Evolutionary conservation across 441 rosid species (phyloP).

Genomic region (Codiaeum variegatum): DNA sequence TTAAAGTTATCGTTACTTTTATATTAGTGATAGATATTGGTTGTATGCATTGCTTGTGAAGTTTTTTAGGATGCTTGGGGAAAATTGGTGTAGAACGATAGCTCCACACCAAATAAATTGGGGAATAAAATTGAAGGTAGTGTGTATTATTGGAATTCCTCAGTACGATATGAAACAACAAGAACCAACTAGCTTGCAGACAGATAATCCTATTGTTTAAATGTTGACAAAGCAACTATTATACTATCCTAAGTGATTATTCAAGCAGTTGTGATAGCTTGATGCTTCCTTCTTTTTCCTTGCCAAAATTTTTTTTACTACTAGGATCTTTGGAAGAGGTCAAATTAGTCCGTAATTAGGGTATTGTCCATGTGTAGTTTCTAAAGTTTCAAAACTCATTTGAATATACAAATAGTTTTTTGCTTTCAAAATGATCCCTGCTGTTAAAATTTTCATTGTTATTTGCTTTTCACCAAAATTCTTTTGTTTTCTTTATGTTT

Average conservation of each 20-base stretch:
- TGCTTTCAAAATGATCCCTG: too few relatives aligned
- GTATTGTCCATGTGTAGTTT: too few relatives aligned
- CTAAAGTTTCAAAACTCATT: too few relatives aligned
- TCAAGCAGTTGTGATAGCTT: too few relatives aligned
- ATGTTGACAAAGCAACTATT: too few relatives aligned
- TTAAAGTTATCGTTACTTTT: background rate
- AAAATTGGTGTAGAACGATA: background rate
- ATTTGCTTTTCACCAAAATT: too few relatives aligned
- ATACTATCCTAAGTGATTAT: background rate
- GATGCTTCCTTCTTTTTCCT: background rate
- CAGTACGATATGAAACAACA: background rate
- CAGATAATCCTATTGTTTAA: too few relatives aligned
- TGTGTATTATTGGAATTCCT: background rate
- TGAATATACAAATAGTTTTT: too few relatives aligned
- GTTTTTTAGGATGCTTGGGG: background rate
- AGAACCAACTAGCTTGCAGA: background rate
- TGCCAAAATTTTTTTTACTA: background rate
- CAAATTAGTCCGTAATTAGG: too few relatives aligned
- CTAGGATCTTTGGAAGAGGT: background rate
- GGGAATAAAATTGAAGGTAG: background rate
- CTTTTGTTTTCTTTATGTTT: too few relatives aligned
- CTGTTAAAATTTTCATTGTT: too few relatives aligned
- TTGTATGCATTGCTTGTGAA: background rate
- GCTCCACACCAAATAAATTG: background rate
- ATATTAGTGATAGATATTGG: background rate